A percentile compares a stretch with the other conserved stretches of the same genome.
Conservation (phyloP, 2,329 filamentous ascomycete genomes). For the Eurotiales sp. region DNA sequence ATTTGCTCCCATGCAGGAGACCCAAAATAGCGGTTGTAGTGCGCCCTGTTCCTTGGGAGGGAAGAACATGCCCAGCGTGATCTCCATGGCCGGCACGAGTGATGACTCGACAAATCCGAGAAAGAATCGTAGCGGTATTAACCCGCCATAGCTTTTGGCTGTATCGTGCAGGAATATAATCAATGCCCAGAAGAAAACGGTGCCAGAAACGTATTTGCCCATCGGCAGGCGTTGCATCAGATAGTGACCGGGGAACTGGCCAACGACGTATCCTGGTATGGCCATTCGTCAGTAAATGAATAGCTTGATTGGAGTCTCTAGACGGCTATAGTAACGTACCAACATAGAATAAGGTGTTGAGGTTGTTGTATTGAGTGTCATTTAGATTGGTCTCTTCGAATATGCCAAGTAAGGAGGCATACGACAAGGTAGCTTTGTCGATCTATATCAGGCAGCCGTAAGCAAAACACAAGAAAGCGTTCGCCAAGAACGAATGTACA, state of each 20-base stretch:
- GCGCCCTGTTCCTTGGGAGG: constrained; percentile 43
- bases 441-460: constrained; percentile 29
- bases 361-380: constrained; percentile 38
- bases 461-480: not conserved
- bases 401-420: constrained; percentile 40
- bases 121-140: constrained; percentile 35
- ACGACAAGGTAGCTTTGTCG: constrained; percentile 41
- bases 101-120: constrained; percentile 35
- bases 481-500: too few relatives aligned
- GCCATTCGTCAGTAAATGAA: not conserved
- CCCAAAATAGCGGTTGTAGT: constrained; percentile 52
- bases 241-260: constrained; percentile 39
- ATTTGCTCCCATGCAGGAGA: constrained; percentile 24
- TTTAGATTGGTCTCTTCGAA: constrained; percentile 40
- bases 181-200: constrained; percentile 32
- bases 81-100: constrained; percentile 40
- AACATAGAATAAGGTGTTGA: constrained; percentile 42
- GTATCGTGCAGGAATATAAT: constrained; percentile 39
- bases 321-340: constrained; percentile 25
- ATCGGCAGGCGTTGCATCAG: constrained; percentile 40
- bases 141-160: constrained; percentile 30
- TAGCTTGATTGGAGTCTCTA: not conserved
- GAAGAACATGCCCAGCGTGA: constrained; percentile 45
- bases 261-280: constrained; percentile 32
- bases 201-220: constrained; percentile 30